Evolutionary conservation across 768 basidiomycete genomes (phyloP).

Genomic region (Serpula lacrymans): DNA sequence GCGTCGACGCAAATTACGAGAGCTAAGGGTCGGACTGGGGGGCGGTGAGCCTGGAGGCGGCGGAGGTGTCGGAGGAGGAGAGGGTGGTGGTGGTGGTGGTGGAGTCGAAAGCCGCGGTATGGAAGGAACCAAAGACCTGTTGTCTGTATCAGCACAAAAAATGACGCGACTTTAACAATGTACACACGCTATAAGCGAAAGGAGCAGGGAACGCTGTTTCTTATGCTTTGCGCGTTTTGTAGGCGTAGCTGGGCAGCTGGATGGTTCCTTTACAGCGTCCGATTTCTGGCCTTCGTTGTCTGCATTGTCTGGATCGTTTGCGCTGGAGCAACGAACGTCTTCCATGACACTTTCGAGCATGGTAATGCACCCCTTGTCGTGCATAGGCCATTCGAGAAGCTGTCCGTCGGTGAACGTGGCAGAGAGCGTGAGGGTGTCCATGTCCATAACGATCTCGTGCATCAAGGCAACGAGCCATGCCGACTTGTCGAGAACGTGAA

Average conservation of each 20-base stretch:
- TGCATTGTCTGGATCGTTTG: conserved; percentile 15
- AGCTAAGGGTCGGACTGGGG: conserved; percentile 11
- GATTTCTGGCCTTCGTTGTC: not conserved
- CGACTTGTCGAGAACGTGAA: conserved; percentile 61
- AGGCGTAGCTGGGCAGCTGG: conserved; percentile 19
- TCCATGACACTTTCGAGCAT: conserved; percentile 48
- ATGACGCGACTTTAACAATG: conserved; percentile 7
- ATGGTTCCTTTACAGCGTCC: conserved; percentile 5
- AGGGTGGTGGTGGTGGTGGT: conserved; percentile 20
- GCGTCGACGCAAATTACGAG: conserved; percentile 49
- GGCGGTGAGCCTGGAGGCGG: conserved; percentile 15
- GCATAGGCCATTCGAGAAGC: conserved; percentile 46
- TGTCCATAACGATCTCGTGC: conserved; percentile 60
- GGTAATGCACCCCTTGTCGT: conserved; percentile 36
- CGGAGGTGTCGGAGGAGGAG: conserved; percentile 20
- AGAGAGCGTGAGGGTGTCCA: conserved; percentile 41
- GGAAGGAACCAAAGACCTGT: conserved; percentile 26
- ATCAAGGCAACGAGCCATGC: conserved; percentile 54
- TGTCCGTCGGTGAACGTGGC: conserved; percentile 60
- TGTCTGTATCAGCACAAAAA: conserved; percentile 5
- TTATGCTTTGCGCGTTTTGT: conserved; percentile 51
- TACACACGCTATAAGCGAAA: conserved; percentile 62
- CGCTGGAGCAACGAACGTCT: conserved; percentile 37
- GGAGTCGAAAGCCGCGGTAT: conserved; percentile 25
- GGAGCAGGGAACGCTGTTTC: conserved; percentile 67